phyloP scores from a whole-genome alignment of 164 flowering plant genomes.

The Stephania cephalantha region DNA sequence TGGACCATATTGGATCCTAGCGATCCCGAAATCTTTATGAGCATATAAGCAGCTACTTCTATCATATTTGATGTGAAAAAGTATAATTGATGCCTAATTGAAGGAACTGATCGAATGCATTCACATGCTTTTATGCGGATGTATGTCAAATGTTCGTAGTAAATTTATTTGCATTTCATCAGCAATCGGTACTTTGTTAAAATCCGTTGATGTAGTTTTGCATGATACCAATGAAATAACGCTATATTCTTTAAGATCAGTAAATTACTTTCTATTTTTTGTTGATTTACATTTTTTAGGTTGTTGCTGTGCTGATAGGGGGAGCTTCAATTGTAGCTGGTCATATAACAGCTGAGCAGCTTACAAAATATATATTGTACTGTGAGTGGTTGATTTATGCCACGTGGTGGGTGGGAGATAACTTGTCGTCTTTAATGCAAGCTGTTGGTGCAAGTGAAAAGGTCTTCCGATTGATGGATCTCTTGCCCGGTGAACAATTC shows the following conservation, averaged over 20 bases:
- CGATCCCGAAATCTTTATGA: neutral
- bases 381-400: constrained; percentile 93
- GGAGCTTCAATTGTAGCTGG: constrained; percentile 76
- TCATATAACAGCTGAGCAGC: constrained; percentile 82
- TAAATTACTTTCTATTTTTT: neutral
- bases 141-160: neutral
- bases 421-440: constrained; percentile 80
- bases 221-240: neutral
- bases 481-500: constrained; percentile 71
- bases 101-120: neutral
- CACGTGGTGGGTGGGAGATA: constrained; percentile 97
- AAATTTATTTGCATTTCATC: neutral
- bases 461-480: constrained; percentile 90
- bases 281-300: constrained; percentile 32
- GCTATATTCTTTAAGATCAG: neutral
- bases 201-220: neutral
- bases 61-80: neutral
- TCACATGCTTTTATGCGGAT: neutral
- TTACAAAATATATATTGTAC: constrained; percentile 83
- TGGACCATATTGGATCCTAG: neutral
- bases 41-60: neutral
- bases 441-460: constrained; percentile 98
- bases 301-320: constrained; percentile 83
- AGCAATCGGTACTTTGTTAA: neutral
- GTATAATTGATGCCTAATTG: neutral